Conservation (phyloP, 1,284 basidiomycete species). For the Calocybe gambosa region DNA sequence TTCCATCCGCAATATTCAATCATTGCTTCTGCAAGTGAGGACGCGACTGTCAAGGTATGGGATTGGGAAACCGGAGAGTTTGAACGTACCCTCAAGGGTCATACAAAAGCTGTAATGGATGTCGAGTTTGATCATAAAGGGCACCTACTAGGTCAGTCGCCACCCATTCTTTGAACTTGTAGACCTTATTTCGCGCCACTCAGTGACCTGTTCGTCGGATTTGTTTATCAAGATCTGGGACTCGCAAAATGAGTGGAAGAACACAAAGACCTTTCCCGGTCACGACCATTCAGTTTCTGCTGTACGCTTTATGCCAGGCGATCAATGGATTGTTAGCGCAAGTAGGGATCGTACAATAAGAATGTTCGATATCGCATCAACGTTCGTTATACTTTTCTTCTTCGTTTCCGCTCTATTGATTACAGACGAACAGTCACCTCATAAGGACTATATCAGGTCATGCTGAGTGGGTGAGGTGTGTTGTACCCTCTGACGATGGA, state of each 20-base stretch:
- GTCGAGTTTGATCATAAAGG: slow-evolving; percentile 87
- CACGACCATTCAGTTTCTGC: slow-evolving; percentile 89
- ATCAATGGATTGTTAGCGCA: slow-evolving; percentile 78
- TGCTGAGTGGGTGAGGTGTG: slow-evolving; percentile 58
- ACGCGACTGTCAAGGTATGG: slow-evolving; percentile 88
- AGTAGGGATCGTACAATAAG: slow-evolving; percentile 84
- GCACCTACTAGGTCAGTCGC: slow-evolving; percentile 62
- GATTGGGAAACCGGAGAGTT: slow-evolving; percentile 95
- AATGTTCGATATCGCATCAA: slow-evolving; percentile 81
- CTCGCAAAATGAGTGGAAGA: slow-evolving; percentile 83
- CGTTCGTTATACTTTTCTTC: slow-evolving; percentile 40
- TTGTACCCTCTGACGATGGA: slow-evolving; percentile 72
- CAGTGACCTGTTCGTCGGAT: slow-evolving; percentile 87
- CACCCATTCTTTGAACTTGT: not conserved
- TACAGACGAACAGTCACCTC: slow-evolving; percentile 38
- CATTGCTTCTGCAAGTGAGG: slow-evolving; percentile 82
- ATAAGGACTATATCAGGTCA: slow-evolving; percentile 55
- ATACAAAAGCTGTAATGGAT: slow-evolving; percentile 85
- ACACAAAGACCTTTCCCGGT: slow-evolving; percentile 80
- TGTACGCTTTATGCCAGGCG: slow-evolving; percentile 80
- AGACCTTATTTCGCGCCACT: slow-evolving; percentile 1
- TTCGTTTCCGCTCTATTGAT: slow-evolving; percentile 8
- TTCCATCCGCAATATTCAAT: slow-evolving; percentile 87
- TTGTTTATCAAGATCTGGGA: slow-evolving; percentile 92
- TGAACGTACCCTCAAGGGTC: slow-evolving; percentile 87